A percentile compares a stretch with the other conserved stretches of the same genome.
phyloP scores from a whole-genome alignment of 441 rosid genomes.

The Manihot esculenta region DNA sequence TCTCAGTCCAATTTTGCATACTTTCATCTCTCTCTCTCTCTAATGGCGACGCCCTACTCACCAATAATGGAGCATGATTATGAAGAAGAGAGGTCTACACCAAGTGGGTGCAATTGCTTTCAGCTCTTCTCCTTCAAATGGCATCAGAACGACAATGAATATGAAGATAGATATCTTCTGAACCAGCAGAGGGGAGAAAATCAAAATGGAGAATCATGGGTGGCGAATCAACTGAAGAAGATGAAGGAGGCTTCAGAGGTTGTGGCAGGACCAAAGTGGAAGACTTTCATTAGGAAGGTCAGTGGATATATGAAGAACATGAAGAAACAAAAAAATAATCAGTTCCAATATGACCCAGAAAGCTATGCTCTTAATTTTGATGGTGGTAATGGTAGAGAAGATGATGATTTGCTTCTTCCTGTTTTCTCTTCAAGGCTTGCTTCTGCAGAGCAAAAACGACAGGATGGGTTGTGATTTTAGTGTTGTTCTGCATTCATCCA shows the following conservation, averaged over 20 bases:
- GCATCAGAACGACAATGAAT: conserved; percentile 8
- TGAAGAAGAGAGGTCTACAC: conserved; percentile 12
- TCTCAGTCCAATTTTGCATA: not conserved
- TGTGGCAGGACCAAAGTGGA: conserved; percentile 63
- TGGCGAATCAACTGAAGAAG: conserved; percentile 36
- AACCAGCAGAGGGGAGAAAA: not conserved
- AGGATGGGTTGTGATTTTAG: not conserved
- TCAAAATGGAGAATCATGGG: conserved; percentile 31
- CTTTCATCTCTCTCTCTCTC: not conserved
- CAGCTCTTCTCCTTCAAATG: conserved; percentile 28
- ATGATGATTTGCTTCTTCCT: conserved; percentile 29
- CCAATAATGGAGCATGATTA: conserved; percentile 31
- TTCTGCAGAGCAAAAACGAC: conserved; percentile 5
- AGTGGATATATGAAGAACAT: conserved; percentile 30
- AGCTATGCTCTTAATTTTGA: conserved; percentile 66
- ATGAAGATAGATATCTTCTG: conserved; percentile 8
- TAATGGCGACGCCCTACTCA: conserved; percentile 24
- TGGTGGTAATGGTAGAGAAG: conserved; percentile 23
- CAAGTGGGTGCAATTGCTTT: conserved; percentile 37
- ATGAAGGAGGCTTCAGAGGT: conserved; percentile 46
- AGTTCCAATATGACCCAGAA: conserved; percentile 45
- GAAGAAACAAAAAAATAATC: conserved; percentile 23
- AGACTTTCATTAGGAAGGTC: conserved; percentile 44
- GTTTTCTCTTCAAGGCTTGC: conserved; percentile 34
- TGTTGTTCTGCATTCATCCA: not conserved